These are phyloP conservation scores for Populus hybrid DNA, from an alignment of 441 rosid genomes.

Conservation along the genomic window DNA sequence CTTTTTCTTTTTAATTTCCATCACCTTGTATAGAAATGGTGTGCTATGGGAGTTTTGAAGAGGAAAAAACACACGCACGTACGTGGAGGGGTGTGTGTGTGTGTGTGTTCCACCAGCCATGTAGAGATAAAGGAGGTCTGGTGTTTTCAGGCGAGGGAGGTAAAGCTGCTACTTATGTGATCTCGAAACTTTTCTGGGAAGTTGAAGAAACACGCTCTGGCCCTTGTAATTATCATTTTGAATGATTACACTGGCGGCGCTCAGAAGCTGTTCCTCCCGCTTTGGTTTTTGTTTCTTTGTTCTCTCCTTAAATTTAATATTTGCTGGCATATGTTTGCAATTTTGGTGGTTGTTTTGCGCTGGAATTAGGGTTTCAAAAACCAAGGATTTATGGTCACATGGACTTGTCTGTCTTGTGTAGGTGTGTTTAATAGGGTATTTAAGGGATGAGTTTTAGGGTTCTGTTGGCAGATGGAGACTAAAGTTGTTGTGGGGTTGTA, in stretches of 20 bases:
- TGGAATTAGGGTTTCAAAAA: slow-evolving; percentile 35
- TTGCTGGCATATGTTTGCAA: background rate
- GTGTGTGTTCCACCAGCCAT: slow-evolving; percentile 16
- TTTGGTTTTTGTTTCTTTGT: slow-evolving; percentile 22
- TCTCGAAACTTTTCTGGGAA: slow-evolving; percentile 24
- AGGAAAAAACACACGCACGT: background rate
- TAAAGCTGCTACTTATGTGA: background rate
- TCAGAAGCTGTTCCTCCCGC: slow-evolving; percentile 57
- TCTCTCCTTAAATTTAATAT: background rate
- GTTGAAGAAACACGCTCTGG: slow-evolving; percentile 31
- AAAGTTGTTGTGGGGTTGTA: slow-evolving; percentile 18
- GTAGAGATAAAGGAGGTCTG: slow-evolving; percentile 11
- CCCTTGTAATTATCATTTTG: slow-evolving; percentile 34
- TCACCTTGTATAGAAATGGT: background rate
- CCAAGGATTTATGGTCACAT: slow-evolving; percentile 42
- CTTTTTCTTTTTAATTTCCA: background rate
- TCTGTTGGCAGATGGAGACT: slow-evolving; percentile 18
- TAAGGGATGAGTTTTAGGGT: slow-evolving; percentile 15
- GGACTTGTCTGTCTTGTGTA: slow-evolving; percentile 40
- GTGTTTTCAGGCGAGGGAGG: background rate
- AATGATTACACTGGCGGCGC: slow-evolving; percentile 66
- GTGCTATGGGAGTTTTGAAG: background rate
- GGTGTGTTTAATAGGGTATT: slow-evolving; percentile 19
- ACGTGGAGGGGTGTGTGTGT: too few species aligned
- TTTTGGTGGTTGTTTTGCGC: background rate